A percentile compares a stretch with the other conserved stretches of the same genome.
phyloP scores from a whole-genome alignment of 2,329 filamentous ascomycete species.

The Alternaria ventricosa region DNA sequence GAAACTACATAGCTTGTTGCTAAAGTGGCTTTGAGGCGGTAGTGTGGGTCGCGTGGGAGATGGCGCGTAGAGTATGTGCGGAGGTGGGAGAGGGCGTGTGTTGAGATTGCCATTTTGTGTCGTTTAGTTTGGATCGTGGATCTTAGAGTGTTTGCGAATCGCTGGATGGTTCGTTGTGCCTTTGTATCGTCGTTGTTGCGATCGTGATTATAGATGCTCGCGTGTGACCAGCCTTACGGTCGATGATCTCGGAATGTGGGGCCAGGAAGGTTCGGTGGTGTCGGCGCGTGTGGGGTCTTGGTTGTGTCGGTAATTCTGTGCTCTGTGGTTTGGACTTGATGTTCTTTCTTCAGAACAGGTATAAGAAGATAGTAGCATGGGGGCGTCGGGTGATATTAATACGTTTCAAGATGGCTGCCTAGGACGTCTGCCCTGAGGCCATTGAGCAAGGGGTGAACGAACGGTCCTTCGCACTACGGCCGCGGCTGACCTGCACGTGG shows the following conservation, averaged over 20 bases:
- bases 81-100: slow-evolving; percentile 40
- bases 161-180: too few relatives aligned
- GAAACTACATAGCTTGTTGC: slow-evolving; percentile 48
- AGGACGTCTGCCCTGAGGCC: not conserved
- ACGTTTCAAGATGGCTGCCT: not conserved
- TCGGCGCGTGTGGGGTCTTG: slow-evolving; percentile 7
- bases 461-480: not conserved
- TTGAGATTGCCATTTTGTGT: slow-evolving; percentile 40
- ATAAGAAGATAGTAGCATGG: not conserved
- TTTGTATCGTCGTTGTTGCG: not conserved
- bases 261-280: not conserved
- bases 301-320: not conserved
- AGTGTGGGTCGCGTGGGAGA: slow-evolving; percentile 44
- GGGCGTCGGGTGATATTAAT: not conserved
- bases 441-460: not conserved
- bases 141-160: too few relatives aligned
- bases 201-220: not conserved
- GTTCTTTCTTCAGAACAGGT: not conserved
- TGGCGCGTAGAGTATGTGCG: slow-evolving; percentile 46
- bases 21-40: slow-evolving; percentile 43
- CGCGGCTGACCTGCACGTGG: not conserved
- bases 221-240: not conserved
- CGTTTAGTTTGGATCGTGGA: too few relatives aligned
- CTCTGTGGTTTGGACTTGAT: not conserved
- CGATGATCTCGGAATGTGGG: not conserved